phyloP scores from a whole-genome alignment of 371 early-diverging fungal species.

The Gilbertella persicaria region DNA sequence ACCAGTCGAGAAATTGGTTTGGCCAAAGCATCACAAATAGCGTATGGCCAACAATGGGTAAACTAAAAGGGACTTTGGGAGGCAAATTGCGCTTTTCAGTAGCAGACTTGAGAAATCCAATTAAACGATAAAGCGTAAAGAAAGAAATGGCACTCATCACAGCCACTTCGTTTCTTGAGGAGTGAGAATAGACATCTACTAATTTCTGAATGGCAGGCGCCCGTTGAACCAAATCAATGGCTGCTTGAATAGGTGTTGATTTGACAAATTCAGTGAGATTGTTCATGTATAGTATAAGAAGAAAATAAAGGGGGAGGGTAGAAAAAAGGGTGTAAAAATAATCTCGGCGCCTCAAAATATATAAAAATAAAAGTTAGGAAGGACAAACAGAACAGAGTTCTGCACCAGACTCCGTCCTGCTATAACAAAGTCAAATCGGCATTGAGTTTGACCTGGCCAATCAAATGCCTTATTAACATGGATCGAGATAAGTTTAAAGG shows the following conservation, averaged over 20 bases:
- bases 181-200: constrained; percentile 19
- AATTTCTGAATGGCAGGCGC: constrained; percentile 8
- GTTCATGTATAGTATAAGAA: constrained; percentile 6
- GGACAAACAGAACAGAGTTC: too few species aligned
- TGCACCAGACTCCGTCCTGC: too few species aligned
- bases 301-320: too few species aligned
- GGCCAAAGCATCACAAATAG: constrained; percentile 24
- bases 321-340: too few species aligned
- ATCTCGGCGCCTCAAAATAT: too few species aligned
- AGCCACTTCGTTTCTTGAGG: constrained; percentile 28
- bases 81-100: constrained; percentile 30
- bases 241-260: constrained; percentile 15
- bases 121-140: constrained; percentile 27
- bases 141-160: constrained; percentile 32
- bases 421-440: too few species aligned
- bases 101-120: constrained; percentile 20
- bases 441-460: too few species aligned
- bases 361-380: too few species aligned
- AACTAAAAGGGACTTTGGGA: constrained; percentile 32
- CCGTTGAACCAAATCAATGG: constrained; percentile 5
- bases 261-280: neutral
- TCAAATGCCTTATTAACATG: too few species aligned
- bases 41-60: constrained; percentile 40
- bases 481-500: too few species aligned
- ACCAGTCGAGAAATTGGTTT: constrained; percentile 38